Percentiles rank a stretch among this genome's conserved stretches.
These are phyloP conservation scores for Tephrocybe sp. DNA, from an alignment of 768 basidiomycete genomes.

Conservation along the genomic window DNA sequence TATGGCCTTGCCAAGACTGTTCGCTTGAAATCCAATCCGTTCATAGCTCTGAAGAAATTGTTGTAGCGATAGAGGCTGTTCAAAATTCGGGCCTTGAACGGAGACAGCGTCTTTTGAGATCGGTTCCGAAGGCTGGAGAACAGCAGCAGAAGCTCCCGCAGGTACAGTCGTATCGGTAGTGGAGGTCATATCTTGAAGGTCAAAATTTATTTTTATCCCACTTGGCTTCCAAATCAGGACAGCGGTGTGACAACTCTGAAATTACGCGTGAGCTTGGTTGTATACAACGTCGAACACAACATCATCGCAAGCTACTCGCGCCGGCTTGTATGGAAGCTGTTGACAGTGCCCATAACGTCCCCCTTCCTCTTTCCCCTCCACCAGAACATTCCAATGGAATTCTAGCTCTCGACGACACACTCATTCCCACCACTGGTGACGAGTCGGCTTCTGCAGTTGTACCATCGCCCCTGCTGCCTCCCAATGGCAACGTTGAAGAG, in stretches of 20 bases:
- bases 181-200: constrained; percentile 12
- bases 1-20: constrained; percentile 84
- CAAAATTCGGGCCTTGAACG: constrained; percentile 89
- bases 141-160: constrained; percentile 64
- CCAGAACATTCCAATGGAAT: constrained; percentile 3
- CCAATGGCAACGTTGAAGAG: neutral
- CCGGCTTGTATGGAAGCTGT: constrained; percentile 20
- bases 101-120: constrained; percentile 62
- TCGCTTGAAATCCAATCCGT: constrained; percentile 97
- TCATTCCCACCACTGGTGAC: constrained; percentile 4
- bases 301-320: constrained; percentile 10
- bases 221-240: constrained; percentile 13
- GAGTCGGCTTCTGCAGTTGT: constrained; percentile 5
- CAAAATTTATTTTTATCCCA: constrained; percentile 7
- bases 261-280: constrained; percentile 6
- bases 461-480: neutral
- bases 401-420: constrained; percentile 8
- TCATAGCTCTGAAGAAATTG: constrained; percentile 78
- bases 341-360: constrained; percentile 21
- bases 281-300: constrained; percentile 13
- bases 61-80: constrained; percentile 61
- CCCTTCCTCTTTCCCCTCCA: constrained; percentile 24
- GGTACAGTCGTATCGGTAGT: constrained; percentile 39
- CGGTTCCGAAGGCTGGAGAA: constrained; percentile 75
- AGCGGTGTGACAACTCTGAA: constrained; percentile 3